Conservation (phyloP, 2,329 filamentous ascomycete genomes). For the Aureobasidium sp. region DNA sequence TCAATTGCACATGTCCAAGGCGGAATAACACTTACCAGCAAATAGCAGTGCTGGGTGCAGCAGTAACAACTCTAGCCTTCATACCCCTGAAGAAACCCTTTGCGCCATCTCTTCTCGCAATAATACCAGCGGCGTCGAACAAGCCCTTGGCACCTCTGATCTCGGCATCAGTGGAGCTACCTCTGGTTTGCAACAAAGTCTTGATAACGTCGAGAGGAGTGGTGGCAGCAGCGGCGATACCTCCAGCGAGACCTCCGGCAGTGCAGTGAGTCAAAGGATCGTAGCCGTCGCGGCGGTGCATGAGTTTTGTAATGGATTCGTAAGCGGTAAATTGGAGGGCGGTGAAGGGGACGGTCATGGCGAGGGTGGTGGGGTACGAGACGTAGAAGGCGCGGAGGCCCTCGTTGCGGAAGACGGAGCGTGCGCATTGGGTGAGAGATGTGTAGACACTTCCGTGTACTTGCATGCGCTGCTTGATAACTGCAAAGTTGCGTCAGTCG, state of each 20-base stretch:
- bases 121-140: slow-evolving; percentile 66
- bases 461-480: slow-evolving; percentile 99
- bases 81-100: slow-evolving; percentile 89
- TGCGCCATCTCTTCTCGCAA: slow-evolving; percentile 76
- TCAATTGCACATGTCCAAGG: not conserved
- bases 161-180: slow-evolving; percentile 71
- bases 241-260: slow-evolving; percentile 88
- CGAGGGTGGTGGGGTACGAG: slow-evolving; percentile 94
- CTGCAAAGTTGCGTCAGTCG: slow-evolving; percentile 37
- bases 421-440: slow-evolving; percentile 78
- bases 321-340: slow-evolving; percentile 96
- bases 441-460: slow-evolving; percentile 91
- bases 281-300: slow-evolving; percentile 74
- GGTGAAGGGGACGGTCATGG: slow-evolving; percentile 98
- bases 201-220: slow-evolving; percentile 98
- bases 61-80: slow-evolving; percentile 83
- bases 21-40: slow-evolving; percentile 70
- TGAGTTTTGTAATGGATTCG: slow-evolving; percentile 86
- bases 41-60: slow-evolving; percentile 98
- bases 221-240: slow-evolving; percentile 85
- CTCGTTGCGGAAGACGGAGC: slow-evolving; percentile 77
- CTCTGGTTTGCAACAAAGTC: slow-evolving; percentile 89
- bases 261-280: slow-evolving; percentile 91
- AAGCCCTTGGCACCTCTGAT: slow-evolving; percentile 76
- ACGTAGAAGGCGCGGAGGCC: slow-evolving; percentile 92